Conservation (phyloP, 805 yeast genomes). For the Saccharomycopsis fermentans region DNA sequence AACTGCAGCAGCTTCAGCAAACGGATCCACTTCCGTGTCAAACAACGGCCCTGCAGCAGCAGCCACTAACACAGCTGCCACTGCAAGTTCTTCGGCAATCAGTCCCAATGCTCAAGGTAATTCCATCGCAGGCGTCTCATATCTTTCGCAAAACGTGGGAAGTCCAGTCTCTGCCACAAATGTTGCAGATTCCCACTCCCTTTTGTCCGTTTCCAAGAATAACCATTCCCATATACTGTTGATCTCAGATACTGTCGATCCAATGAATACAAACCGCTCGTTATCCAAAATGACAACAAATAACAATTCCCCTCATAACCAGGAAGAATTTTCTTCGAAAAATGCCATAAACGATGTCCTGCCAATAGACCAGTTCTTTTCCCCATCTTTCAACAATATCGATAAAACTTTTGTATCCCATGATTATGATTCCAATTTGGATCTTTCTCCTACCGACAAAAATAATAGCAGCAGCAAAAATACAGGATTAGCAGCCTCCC, state of each 20-base stretch:
- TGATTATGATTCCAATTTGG: not conserved
- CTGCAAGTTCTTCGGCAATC: not conserved
- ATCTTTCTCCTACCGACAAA: not conserved
- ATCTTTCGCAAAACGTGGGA: not conserved
- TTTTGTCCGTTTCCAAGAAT: not conserved
- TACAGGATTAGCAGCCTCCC: not conserved
- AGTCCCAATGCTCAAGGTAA: not conserved
- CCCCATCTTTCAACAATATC: not conserved
- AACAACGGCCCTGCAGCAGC: not conserved
- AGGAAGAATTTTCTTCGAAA: not conserved
- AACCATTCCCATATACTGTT: conserved; percentile 1
- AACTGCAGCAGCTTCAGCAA: not conserved
- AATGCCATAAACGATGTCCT: not conserved
- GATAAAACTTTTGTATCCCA: not conserved
- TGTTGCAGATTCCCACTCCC: not conserved
- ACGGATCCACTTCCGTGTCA: not conserved
- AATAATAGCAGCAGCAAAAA: conserved; percentile 1
- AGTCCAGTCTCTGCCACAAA: not conserved
- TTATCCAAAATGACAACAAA: not conserved
- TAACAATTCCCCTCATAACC: not conserved
- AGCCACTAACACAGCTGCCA: not conserved
- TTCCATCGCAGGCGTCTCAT: not conserved
- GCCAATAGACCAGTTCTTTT: not conserved
- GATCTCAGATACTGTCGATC: not conserved
- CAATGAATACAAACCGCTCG: not conserved